Percentiles rank a stretch among this genome's conserved stretches.
phyloP scores from a whole-genome alignment of 1,284 basidiomycete genomes.

The Hymenochaete sp. region DNA sequence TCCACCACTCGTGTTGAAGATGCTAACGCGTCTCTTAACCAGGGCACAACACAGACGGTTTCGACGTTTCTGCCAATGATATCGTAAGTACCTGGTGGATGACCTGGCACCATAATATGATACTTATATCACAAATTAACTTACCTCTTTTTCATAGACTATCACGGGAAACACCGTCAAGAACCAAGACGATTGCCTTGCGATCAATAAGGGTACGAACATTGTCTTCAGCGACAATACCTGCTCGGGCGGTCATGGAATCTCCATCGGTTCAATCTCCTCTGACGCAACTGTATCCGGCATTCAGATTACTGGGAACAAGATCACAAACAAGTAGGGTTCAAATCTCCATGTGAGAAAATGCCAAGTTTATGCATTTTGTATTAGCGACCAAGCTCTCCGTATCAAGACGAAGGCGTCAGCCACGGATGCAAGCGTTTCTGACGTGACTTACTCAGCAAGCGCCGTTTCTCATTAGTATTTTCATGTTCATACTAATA shows the following conservation, averaged over 20 bases:
- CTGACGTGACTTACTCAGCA: slow-evolving; percentile 35
- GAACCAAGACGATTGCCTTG: slow-evolving; percentile 52
- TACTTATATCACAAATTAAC: slow-evolving; percentile 6
- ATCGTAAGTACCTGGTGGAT: slow-evolving; percentile 22
- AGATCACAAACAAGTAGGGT: slow-evolving; percentile 34
- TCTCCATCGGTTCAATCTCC: slow-evolving; percentile 49
- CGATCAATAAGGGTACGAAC: slow-evolving; percentile 48
- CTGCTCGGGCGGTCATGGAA: slow-evolving; percentile 51
- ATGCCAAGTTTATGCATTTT: slow-evolving; percentile 4
- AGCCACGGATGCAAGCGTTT: slow-evolving; percentile 33
- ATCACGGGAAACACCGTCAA: slow-evolving; percentile 18
- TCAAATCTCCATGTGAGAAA: background rate
- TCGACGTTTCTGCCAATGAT: slow-evolving; percentile 38
- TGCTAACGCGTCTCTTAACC: too few species aligned
- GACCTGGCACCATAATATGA: background rate
- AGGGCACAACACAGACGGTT: slow-evolving; percentile 25
- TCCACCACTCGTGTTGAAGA: too few species aligned
- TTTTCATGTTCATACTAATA: background rate
- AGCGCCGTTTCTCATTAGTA: background rate
- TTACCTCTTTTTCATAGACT: slow-evolving; percentile 1
- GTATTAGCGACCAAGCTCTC: slow-evolving; percentile 32
- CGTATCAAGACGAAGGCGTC: slow-evolving; percentile 38
- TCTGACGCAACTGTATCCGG: slow-evolving; percentile 38
- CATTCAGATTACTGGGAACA: slow-evolving; percentile 41
- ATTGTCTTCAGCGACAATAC: slow-evolving; percentile 46